These are phyloP conservation scores for Bryum argenteum DNA, from an alignment of 225 moss, liverwort and hornwort species.

Conservation along the genomic window DNA sequence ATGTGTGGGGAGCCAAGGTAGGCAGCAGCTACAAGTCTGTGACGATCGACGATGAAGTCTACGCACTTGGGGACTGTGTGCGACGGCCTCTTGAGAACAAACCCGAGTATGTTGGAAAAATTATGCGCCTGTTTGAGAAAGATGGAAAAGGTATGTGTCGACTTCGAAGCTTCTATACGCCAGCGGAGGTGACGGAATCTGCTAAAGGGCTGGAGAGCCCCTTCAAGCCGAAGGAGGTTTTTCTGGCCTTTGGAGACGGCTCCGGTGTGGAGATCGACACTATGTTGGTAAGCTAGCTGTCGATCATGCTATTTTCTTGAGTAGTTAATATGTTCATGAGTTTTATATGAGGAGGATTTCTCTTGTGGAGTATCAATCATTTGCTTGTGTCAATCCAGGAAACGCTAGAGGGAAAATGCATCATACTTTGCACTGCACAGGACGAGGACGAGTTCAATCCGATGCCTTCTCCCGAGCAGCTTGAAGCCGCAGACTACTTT, in stretches of 20 bases:
- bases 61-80: conserved; percentile 40
- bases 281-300: conserved; percentile 16
- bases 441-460: conserved; percentile 33
- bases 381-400: conserved; percentile 17
- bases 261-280: conserved; percentile 22
- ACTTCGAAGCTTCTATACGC: conserved; percentile 34
- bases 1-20: conserved; percentile 30
- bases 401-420: conserved; percentile 28
- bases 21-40: conserved; percentile 26
- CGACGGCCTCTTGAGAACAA: not conserved
- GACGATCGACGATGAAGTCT: conserved; percentile 28
- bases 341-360: not conserved
- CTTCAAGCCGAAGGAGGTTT: conserved; percentile 32
- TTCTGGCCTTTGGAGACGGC: conserved; percentile 41
- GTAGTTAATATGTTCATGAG: too few relatives aligned
- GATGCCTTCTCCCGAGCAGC: conserved; percentile 34
- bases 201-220: conserved; percentile 18
- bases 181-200: conserved; percentile 6
- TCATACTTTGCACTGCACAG: conserved; percentile 46
- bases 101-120: conserved; percentile 32
- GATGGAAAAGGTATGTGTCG: conserved; percentile 21
- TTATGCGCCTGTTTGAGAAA: conserved; percentile 25
- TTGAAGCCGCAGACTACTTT: conserved; percentile 41
- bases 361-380: not conserved
- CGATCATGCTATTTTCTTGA: not conserved